Evolutionary conservation across 208 protist genomes (phyloP).

Genomic region (Trypanosomatidae sp.): DNA sequence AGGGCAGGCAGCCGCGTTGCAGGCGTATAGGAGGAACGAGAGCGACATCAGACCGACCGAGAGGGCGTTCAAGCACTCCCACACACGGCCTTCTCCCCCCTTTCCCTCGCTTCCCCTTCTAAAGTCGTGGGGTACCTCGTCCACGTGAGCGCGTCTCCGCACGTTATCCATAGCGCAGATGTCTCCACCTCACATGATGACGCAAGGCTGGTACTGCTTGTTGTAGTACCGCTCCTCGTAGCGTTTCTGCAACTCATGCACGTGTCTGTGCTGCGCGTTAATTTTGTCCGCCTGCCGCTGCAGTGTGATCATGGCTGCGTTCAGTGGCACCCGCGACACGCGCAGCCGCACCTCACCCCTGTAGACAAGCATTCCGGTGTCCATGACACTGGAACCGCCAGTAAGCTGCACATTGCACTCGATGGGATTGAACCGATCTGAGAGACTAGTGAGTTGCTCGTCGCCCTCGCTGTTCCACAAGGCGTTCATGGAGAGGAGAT

Average conservation of each 20-base stretch:
- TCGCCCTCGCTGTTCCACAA: constrained; percentile 33
- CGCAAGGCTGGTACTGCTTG: constrained; percentile 20
- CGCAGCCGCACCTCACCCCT: constrained; percentile 48
- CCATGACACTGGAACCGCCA: constrained; percentile 11
- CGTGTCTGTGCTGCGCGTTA: constrained; percentile 27
- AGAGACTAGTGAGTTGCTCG: constrained; percentile 7
- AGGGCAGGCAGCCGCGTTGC: not conserved
- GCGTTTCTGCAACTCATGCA: constrained; percentile 3
- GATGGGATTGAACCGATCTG: constrained; percentile 29
- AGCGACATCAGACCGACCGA: not conserved
- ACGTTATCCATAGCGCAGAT: not conserved
- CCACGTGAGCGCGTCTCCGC: not conserved
- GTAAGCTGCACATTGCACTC: constrained; percentile 32
- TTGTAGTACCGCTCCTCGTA: constrained; percentile 27
- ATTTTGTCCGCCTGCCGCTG: constrained; percentile 25
- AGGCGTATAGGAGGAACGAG: not conserved
- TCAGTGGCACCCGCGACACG: constrained; percentile 42
- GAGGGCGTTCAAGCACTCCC: not conserved
- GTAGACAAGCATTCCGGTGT: constrained; percentile 5
- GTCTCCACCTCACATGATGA: constrained; percentile 28
- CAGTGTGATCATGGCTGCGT: constrained; percentile 26
- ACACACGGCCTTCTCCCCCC: not conserved
- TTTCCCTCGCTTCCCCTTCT: not conserved
- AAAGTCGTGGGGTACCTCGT: not conserved
- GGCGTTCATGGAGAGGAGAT: constrained; percentile 48